phyloP scores from a whole-genome alignment of 2,329 filamentous ascomycete species.

The Alternaria arbusti region DNA sequence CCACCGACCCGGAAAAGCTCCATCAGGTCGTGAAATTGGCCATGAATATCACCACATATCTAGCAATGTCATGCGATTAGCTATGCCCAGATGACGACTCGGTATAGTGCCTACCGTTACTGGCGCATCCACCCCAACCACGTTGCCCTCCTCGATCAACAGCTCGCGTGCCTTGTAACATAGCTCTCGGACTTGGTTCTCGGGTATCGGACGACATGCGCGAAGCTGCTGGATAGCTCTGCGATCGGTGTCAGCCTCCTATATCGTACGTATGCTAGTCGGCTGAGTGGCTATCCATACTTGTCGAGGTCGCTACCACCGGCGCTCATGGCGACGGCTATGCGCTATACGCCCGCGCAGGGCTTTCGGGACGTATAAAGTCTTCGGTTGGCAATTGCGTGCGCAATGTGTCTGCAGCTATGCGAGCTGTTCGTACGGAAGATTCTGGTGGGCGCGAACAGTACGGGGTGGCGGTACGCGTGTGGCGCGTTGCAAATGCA shows the following conservation, averaged over 20 bases:
- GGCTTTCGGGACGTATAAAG: neutral
- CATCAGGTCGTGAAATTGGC: conserved; percentile 97
- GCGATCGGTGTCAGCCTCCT: conserved; percentile 19
- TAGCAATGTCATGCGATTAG: conserved; percentile 6
- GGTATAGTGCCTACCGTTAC: conserved; percentile 71
- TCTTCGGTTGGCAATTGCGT: neutral
- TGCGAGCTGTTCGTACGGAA: conserved; percentile 1
- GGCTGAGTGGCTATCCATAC: conserved; percentile 57
- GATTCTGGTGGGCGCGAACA: conserved; percentile 7
- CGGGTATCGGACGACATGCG: conserved; percentile 94
- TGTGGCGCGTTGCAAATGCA: neutral
- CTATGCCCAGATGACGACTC: neutral
- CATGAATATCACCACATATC: conserved; percentile 89
- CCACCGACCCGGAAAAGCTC: conserved; percentile 93
- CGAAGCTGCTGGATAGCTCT: conserved; percentile 96
- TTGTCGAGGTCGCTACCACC: conserved; percentile 92
- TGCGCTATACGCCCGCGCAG: conserved; percentile 22
- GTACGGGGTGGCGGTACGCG: conserved; percentile 12
- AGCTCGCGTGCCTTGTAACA: conserved; percentile 97
- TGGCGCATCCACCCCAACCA: conserved; percentile 91
- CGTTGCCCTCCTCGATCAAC: conserved; percentile 96
- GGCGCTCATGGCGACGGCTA: conserved; percentile 39
- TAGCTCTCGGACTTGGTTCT: conserved; percentile 92
- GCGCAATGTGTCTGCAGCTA: neutral
- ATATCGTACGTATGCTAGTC: conserved; percentile 8